Evolutionary conservation across 139 green algal species (phyloP).

Genomic region (Ostreobium quekettii): DNA sequence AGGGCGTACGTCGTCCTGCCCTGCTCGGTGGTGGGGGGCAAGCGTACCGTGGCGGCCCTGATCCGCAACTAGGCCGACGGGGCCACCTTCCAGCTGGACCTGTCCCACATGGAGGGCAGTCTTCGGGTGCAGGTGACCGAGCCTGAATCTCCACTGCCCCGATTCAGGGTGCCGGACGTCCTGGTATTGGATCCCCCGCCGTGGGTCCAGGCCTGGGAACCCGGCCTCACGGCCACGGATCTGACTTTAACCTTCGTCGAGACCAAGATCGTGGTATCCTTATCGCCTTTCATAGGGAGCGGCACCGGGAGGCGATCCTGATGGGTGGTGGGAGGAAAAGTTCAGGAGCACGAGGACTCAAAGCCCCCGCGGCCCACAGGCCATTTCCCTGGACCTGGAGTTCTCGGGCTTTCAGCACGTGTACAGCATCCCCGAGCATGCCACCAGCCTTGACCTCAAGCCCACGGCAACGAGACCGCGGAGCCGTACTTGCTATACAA

Average conservation of each 20-base stretch:
- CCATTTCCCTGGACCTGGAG: constrained; percentile 79
- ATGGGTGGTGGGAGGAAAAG: constrained; percentile 84
- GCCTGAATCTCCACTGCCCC: constrained; percentile 20
- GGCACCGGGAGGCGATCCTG: constrained; percentile 57
- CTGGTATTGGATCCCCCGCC: constrained; percentile 39
- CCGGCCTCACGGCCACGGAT: constrained; percentile 21
- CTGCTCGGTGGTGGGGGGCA: constrained; percentile 38
- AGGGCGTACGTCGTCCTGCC: constrained; percentile 45
- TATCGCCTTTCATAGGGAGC: constrained; percentile 85
- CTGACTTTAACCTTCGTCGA: constrained; percentile 29
- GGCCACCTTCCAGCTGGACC: constrained; percentile 41
- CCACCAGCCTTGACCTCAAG: constrained; percentile 57
- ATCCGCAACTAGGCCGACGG: constrained; percentile 35
- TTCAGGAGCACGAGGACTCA: constrained; percentile 78
- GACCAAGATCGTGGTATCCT: constrained; percentile 25
- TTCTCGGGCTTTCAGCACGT: constrained; percentile 70
- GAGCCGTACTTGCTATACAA: constrained; percentile 99
- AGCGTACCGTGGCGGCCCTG: constrained; percentile 32
- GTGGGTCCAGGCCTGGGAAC: constrained; percentile 18
- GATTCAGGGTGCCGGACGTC: constrained; percentile 72
- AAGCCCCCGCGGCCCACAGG: constrained; percentile 78
- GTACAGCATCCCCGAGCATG: constrained; percentile 92
- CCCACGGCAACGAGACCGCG: constrained; percentile 40
- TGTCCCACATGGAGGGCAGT: constrained; percentile 54
- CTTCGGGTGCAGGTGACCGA: constrained; percentile 61